Evolutionary conservation across 78 protist species (phyloP), one percentile per base, ranked within the genome.

Genomic region (Chrysochromulina tobinii): DNA sequence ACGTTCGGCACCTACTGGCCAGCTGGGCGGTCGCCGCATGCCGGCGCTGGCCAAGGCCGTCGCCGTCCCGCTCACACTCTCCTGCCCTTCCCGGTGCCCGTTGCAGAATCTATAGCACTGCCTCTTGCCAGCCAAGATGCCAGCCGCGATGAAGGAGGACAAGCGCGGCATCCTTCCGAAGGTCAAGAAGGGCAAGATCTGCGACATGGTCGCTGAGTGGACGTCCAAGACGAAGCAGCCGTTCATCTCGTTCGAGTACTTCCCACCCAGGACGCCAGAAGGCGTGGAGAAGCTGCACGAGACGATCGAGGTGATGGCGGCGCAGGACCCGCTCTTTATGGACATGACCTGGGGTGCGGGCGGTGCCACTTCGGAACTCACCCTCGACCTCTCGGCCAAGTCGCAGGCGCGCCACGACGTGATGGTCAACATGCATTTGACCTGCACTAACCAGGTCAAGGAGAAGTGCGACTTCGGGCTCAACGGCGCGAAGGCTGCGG

Each of bases 261-360:
- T 94, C 75, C 96, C 96, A 64, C 96, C 96, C 69, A 92, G 89
- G 75, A 94, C 96, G 1, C 81, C 87, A 81, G 94, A 77, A 21
- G 96, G 94, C 84, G 89, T 94, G 1, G 94, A 72, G 59, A 92
- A 92, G 67, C 91, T 94, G n/a, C 90, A 89, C 84, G 90, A 92
- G 66, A 89, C 93, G 61, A 57, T 94, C 53, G 93, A 77, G 27
- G 75, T 90, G 73, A 92, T 94, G 96, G 85, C 85, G 14, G 8
- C 50, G 58, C 85, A 77, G 85, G 7, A 20, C 48, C 85, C 85
- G 18, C 85, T 77, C 85, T 77, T 77, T 59, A 9, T 77, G 54
- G 85, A 77, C 85, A 51, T 77, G 61, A 77, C 85, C 48, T 77
- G 85, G 85, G 85, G 85, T 59, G 85, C 85, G 27, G 85, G 85